A percentile compares a stretch with the other conserved stretches of the same genome.
These are phyloP conservation scores for Fragaria iinumae DNA, from an alignment of 306 rosid species.

Conservation along the genomic window DNA sequence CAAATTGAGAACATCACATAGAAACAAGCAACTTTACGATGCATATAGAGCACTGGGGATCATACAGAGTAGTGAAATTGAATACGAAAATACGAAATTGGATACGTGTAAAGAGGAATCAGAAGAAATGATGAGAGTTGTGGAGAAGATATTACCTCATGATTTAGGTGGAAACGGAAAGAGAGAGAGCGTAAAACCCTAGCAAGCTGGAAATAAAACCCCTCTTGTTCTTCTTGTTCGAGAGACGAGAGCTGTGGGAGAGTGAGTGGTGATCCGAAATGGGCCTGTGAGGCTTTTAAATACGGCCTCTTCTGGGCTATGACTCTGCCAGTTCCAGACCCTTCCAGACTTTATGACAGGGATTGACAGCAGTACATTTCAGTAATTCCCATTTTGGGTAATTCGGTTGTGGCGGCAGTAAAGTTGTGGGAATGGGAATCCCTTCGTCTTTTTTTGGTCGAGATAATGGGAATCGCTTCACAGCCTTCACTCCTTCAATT, in stretches of 20 bases:
- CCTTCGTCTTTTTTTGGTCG: no score
- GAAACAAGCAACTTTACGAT: neutral
- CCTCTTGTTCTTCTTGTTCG: neutral
- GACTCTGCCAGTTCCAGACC: neutral
- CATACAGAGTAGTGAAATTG: neutral
- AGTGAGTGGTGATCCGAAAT: neutral
- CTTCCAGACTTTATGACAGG: slow-evolving; percentile 3
- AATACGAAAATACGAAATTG: neutral
- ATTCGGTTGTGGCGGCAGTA: neutral
- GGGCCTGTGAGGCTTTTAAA: neutral
- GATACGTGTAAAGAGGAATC: neutral
- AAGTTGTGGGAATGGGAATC: neutral
- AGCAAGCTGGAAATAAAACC: neutral
- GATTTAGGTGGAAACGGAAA: neutral
- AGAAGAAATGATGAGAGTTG: neutral
- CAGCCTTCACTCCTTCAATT: no score
- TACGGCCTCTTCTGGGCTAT: neutral
- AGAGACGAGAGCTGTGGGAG: no score
- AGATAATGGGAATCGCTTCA: no score
- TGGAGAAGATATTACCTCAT: slow-evolving; percentile 14
- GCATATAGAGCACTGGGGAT: neutral
- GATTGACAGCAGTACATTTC: neutral
- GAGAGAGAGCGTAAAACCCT: slow-evolving; percentile 16
- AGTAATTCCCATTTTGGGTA: neutral
- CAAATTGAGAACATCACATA: neutral